phyloP scores from a whole-genome alignment of 2,329 filamentous ascomycete species.

The Sarocladiaceae sp. region DNA sequence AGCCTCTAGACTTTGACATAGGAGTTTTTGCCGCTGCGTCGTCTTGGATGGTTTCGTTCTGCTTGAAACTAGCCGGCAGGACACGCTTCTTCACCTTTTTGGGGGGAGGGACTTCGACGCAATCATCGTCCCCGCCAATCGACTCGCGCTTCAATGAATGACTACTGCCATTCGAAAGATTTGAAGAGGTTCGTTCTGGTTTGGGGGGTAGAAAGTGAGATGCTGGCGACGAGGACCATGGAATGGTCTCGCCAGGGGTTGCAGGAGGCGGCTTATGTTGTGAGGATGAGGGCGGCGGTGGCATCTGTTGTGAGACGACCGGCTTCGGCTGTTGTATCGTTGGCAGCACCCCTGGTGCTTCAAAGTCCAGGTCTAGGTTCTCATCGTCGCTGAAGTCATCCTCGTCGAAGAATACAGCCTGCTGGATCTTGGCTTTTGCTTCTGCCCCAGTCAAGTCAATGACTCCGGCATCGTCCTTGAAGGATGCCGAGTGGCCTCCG shows the following conservation, averaged over 20 bases:
- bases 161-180: slow-evolving; percentile 15
- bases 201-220: slow-evolving; percentile 40
- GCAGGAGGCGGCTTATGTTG: slow-evolving; percentile 14
- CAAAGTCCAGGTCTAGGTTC: slow-evolving; percentile 66
- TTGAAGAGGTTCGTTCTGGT: slow-evolving; percentile 14
- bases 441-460: slow-evolving; percentile 31
- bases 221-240: slow-evolving; percentile 69
- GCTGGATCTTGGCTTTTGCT: slow-evolving; percentile 20
- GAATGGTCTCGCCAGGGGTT: slow-evolving; percentile 35
- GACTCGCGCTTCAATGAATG: slow-evolving; percentile 39
- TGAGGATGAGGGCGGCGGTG: slow-evolving; percentile 14
- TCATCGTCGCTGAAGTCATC: slow-evolving; percentile 86
- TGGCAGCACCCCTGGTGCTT: slow-evolving; percentile 53
- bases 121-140: slow-evolving; percentile 23
- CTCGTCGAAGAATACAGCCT: slow-evolving; percentile 61
- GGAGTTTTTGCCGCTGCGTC: slow-evolving; percentile 21
- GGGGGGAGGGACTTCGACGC: slow-evolving; percentile 17
- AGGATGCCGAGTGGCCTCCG: slow-evolving; percentile 40
- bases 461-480: slow-evolving; percentile 25
- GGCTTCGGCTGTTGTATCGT: slow-evolving; percentile 18
- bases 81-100: slow-evolving; percentile 56
- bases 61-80: slow-evolving; percentile 48
- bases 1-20: slow-evolving; percentile 30
- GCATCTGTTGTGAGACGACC: slow-evolving; percentile 17
- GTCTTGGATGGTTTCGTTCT: slow-evolving; percentile 19